Percentiles rank a stretch among this genome's conserved stretches.
Conservation (phyloP, 2,329 filamentous ascomycete genomes). For the Talaromyces verruculosus region DNA sequence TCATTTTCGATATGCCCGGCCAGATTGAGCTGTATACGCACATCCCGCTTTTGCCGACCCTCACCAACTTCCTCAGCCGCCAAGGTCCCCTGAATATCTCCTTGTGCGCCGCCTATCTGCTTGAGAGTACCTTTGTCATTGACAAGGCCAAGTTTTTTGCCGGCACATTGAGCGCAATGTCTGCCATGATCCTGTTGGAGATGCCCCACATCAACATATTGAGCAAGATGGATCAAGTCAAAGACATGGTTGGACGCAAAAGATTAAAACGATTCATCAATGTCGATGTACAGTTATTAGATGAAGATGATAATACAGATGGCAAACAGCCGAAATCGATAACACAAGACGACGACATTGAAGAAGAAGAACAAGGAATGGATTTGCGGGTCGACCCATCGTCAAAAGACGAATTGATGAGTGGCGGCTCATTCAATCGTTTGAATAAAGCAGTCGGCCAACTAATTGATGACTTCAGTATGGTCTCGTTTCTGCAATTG, state of each 20-base stretch:
- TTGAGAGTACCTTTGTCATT: conserved; percentile 93
- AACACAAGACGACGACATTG: conserved; percentile 39
- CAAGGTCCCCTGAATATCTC: conserved; percentile 81
- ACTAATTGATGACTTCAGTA: conserved; percentile 94
- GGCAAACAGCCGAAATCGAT: conserved; percentile 35
- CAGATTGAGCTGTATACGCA: conserved; percentile 99
- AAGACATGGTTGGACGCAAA: conserved; percentile 80
- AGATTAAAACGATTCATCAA: conserved; percentile 89
- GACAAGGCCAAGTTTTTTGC: conserved; percentile 98
- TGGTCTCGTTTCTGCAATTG: conserved; percentile 91
- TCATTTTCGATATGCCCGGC: conserved; percentile 97
- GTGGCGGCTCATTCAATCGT: conserved; percentile 74
- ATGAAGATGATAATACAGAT: conserved; percentile 54
- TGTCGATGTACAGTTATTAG: conserved; percentile 76
- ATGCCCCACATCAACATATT: conserved; percentile 94
- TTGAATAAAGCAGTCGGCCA: conserved; percentile 86
- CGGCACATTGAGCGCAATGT: conserved; percentile 94
- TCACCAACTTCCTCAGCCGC: conserved; percentile 78
- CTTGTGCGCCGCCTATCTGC: conserved; percentile 88
- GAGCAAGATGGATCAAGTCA: conserved; percentile 96
- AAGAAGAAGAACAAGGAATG: conserved; percentile 44
- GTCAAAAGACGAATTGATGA: conserved; percentile 70
- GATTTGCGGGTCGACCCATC: conserved; percentile 60
- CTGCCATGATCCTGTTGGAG: conserved; percentile 97
- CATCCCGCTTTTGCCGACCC: conserved; percentile 82